Conservation (phyloP, 164 flowering plant species). For the Vitis rupestris region DNA sequence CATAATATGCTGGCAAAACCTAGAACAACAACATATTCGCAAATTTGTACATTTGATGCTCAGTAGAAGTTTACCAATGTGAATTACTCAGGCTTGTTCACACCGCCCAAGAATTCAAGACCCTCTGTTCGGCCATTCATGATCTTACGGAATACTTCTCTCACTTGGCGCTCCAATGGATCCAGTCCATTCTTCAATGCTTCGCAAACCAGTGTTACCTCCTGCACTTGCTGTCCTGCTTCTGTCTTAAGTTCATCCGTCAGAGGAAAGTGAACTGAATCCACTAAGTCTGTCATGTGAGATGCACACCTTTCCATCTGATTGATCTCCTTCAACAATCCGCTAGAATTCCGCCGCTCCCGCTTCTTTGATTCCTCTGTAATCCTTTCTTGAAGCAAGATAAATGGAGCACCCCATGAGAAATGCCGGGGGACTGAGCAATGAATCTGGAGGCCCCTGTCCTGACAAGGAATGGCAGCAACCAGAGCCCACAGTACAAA, state of each 20-base stretch:
- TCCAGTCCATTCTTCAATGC: conserved; percentile 34
- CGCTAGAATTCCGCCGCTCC: conserved; percentile 34
- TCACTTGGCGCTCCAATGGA: conserved; percentile 46
- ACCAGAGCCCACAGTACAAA: conserved; percentile 57
- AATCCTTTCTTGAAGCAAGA: conserved; percentile 34
- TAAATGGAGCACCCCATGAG: conserved; percentile 37
- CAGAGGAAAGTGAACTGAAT: conserved; percentile 42
- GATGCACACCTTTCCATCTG: conserved; percentile 34
- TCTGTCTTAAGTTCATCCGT: conserved; percentile 35
- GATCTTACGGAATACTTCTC: conserved; percentile 47
- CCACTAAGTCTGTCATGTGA: conserved; percentile 36
- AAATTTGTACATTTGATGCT: conserved; percentile 15
- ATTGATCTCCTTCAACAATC: conserved; percentile 48
- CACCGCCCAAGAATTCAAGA: conserved; percentile 33
- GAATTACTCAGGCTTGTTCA: conserved; percentile 13
- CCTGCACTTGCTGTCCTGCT: conserved; percentile 25
- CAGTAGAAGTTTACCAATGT: neutral
- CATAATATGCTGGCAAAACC: neutral
- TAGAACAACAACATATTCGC: conserved; percentile 2
- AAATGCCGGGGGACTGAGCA: conserved; percentile 42
- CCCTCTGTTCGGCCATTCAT: conserved; percentile 45
- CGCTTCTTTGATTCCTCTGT: conserved; percentile 47
- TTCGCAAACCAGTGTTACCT: conserved; percentile 30
- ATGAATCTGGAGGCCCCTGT: conserved; percentile 40
- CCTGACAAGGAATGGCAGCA: conserved; percentile 69